phyloP scores from a whole-genome alignment of 371 early-diverging fungal species.

The Conidiobolus incongruus region DNA sequence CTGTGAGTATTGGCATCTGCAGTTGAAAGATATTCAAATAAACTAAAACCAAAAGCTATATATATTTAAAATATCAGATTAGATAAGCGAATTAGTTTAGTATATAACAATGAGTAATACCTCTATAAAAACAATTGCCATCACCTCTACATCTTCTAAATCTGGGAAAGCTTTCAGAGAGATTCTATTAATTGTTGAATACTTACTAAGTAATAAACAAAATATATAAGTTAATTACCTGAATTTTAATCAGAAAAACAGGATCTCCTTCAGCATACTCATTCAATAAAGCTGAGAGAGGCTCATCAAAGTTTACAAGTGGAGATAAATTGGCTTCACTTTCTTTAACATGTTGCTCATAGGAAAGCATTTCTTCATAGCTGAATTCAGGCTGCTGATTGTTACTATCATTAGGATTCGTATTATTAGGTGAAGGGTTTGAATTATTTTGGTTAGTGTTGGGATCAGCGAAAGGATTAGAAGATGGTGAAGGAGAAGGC shows the following conservation, averaged over 20 bases:
- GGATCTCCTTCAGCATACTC: conserved; percentile 28
- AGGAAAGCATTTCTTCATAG: too few relatives aligned
- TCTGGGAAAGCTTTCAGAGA: conserved; percentile 18
- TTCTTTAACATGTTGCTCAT: conserved; percentile 32
- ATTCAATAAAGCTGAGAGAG: conserved; percentile 18
- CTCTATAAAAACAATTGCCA: conserved; percentile 49
- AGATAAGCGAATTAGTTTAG: not conserved
- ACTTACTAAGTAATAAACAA: not conserved
- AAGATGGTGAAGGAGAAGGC: too few relatives aligned
- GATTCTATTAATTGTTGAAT: conserved; percentile 14
- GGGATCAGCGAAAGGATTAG: too few relatives aligned
- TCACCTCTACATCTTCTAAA: conserved; percentile 43
- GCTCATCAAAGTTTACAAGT: conserved; percentile 23
- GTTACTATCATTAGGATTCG: conserved; percentile 7
- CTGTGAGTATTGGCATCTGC: conserved; percentile 9
- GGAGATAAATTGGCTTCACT: conserved; percentile 24
- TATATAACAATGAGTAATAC: conserved; percentile 11
- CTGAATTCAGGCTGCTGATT: too few relatives aligned
- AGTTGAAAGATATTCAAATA: conserved; percentile 30
- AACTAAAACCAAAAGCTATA: conserved; percentile 36
- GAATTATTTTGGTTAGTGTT: too few relatives aligned
- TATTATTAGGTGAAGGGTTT: too few relatives aligned
- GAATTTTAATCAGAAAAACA: conserved; percentile 25
- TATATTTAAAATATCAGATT: not conserved
- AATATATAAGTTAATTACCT: conserved; percentile 12